phyloP scores from a whole-genome alignment of 352 stramenopile species.

The Globisporangium ultimum region DNA sequence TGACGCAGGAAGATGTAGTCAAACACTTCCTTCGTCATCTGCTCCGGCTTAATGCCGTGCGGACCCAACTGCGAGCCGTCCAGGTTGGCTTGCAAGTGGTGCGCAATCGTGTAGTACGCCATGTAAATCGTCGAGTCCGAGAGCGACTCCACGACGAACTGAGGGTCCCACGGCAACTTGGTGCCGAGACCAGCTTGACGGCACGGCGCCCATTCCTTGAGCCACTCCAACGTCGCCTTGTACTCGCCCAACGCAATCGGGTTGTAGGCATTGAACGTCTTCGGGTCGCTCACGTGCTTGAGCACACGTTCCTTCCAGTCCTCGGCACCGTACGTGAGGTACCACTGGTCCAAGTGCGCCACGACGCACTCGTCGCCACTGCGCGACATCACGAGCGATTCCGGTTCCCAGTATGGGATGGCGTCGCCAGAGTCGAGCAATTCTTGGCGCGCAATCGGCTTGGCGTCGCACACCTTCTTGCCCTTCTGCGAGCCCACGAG shows the following conservation, averaged over 20 bases:
- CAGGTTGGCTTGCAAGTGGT: conserved; percentile 96
- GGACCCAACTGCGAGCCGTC: conserved; percentile 91
- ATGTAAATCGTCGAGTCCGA: conserved; percentile 99
- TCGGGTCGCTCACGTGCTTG: conserved; percentile 91
- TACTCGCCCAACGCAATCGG: conserved; percentile 92
- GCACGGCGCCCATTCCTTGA: conserved; percentile 99
- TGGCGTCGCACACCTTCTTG: conserved; percentile 97
- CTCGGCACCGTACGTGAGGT: conserved; percentile 98
- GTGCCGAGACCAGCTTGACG: conserved; percentile 96
- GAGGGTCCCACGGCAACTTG: conserved; percentile 97
- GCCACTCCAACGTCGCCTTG: conserved; percentile 97
- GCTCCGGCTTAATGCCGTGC: conserved; percentile 75
- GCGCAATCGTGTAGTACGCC: conserved; percentile 99
- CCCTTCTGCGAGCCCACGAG: conserved; percentile 96
- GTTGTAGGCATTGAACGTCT: conserved; percentile 96
- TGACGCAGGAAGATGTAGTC: conserved; percentile 98
- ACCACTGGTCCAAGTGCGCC: conserved; percentile 99
- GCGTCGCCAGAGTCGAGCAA: conserved; percentile 93
- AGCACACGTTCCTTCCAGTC: conserved; percentile 96
- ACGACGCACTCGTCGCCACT: conserved; percentile 99
- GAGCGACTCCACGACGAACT: conserved; percentile 99
- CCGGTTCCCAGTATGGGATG: conserved; percentile 98
- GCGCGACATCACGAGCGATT: conserved; percentile 96
- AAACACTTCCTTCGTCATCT: conserved; percentile 96
- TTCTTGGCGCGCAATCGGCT: conserved; percentile 95